Conservation (phyloP, 129 eudicot genomes). For the sunflower (Helianthus annuus) region DNA sequence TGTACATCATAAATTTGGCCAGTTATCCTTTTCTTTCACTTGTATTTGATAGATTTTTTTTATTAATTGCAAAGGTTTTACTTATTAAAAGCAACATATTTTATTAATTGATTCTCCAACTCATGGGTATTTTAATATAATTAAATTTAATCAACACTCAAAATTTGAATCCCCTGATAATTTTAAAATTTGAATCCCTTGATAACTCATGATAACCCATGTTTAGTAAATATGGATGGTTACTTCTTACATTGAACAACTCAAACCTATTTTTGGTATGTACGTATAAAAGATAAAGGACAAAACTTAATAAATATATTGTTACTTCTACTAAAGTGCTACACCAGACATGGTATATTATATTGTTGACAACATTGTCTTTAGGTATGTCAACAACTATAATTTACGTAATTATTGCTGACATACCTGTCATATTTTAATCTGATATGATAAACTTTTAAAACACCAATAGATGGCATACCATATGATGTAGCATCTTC, state of each 20-base stretch:
- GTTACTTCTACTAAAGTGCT: not conserved
- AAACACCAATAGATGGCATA: not conserved
- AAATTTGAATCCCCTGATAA: too few relatives aligned
- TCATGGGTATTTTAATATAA: too few relatives aligned
- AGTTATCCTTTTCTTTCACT: not conserved
- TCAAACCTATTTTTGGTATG: too few relatives aligned
- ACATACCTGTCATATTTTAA: conserved; percentile 1
- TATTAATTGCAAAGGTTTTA: not conserved
- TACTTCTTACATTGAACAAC: too few relatives aligned
- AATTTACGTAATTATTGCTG: not conserved
- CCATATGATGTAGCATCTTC: conserved; percentile 3
- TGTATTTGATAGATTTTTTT: not conserved
- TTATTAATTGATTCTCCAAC: too few relatives aligned
- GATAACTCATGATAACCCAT: too few relatives aligned
- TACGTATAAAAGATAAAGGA: too few relatives aligned
- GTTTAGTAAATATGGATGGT: too few relatives aligned
- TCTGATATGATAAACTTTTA: not conserved
- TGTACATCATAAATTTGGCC: too few relatives aligned
- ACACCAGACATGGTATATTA: not conserved
- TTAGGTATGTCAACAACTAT: not conserved
- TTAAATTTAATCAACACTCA: not conserved
- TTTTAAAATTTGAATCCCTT: not conserved
- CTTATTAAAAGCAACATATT: not conserved
- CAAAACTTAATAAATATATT: too few relatives aligned
- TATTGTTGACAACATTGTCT: not conserved